Evolutionary conservation across 192 early-diverging fungal genomes (phyloP), one percentile per base, ranked within the genome.

Genomic region (Gryganskiella cystojenkinii): DNA sequence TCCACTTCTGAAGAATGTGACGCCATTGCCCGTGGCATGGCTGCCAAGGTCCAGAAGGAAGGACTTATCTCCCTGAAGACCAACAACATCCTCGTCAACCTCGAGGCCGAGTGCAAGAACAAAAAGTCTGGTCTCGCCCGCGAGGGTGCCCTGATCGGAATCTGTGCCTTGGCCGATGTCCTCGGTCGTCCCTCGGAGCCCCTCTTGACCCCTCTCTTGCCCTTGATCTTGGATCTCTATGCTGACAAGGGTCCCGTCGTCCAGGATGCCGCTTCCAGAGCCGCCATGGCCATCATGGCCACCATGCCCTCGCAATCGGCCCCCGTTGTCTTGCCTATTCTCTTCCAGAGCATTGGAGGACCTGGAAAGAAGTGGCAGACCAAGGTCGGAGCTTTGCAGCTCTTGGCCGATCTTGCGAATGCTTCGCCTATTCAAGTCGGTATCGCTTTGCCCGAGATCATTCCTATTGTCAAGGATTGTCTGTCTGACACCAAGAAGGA

Each of bases 401-500:
- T 86, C 33, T 43, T 86, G 24, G 83, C 68, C 20, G 56, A 79
- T 24, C 67, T 89, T 10, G 74, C 83, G 61, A 80, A 79, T 57
- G 61, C 71, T n/a, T 75, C 86, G 37, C 83, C 82, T 27, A 80
- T 71, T n/a, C 74, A 88, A 42, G 81, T 86, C 62, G 78, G 82
- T 61, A 59, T 76, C 24, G 64, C 69, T 40, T 75, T 88, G 22
- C 85, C 85, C 57, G 82, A 90, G 50, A 88, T 94, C 54, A 87
- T 93, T 44, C 92, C 92, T 51, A 80, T 84, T 47, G 88, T 94
- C 66, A 92, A 90, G 50, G 88, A 91, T 56, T 88, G 85, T 56
- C 90, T 94, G 75, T 92, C 90, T 81, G 93, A 92, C 83, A 93
- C 92, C 60, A 94, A 94, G 84, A 82, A 89, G 52, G 90, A 92